Percentiles rank a stretch among this genome's conserved stretches.
phyloP scores from a whole-genome alignment of 192 early-diverging fungal species.

The Linnemannia exigua region DNA sequence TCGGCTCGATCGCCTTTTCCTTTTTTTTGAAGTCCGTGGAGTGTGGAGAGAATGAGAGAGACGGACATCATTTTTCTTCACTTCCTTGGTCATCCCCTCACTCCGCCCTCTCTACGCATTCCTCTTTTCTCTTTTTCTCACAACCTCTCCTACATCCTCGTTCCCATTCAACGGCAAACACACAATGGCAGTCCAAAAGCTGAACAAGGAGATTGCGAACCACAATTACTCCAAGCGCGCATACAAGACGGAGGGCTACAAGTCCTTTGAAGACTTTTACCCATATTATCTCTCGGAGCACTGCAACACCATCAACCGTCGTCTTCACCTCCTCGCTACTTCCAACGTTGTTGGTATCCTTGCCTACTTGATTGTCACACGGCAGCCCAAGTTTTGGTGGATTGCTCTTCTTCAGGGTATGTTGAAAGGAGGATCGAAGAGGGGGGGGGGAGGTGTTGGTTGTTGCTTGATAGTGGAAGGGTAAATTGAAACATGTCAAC shows the following conservation, averaged over 20 bases:
- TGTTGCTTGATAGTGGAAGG: too few species aligned
- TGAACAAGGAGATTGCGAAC: slow-evolving; percentile 57
- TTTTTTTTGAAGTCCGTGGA: too few species aligned
- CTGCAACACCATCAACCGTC: slow-evolving; percentile 62
- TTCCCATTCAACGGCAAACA: too few species aligned
- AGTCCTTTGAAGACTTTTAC: slow-evolving; percentile 73
- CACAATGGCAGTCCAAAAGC: slow-evolving; percentile 32
- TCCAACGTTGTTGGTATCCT: slow-evolving; percentile 52
- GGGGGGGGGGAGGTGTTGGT: too few species aligned
- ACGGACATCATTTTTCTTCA: too few species aligned
- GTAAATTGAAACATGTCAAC: too few species aligned
- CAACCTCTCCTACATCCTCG: too few species aligned
- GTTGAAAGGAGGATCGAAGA: neutral
- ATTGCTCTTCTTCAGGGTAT: slow-evolving; percentile 57
- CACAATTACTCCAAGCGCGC: slow-evolving; percentile 62
- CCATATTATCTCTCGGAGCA: slow-evolving; percentile 79
- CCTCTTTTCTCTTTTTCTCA: too few species aligned
- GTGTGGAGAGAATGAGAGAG: too few species aligned
- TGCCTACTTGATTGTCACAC: slow-evolving; percentile 24
- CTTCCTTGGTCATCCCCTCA: too few species aligned
- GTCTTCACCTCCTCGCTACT: slow-evolving; percentile 68
- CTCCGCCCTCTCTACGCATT: too few species aligned
- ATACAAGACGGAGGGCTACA: slow-evolving; percentile 58
- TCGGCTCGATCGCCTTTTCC: too few species aligned
- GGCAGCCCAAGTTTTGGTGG: slow-evolving; percentile 51